A percentile compares a stretch with the other conserved stretches of the same genome.
Evolutionary conservation across 106 monocot genomes (phyloP).

Genomic region (Dioscorea zingiberensis): DNA sequence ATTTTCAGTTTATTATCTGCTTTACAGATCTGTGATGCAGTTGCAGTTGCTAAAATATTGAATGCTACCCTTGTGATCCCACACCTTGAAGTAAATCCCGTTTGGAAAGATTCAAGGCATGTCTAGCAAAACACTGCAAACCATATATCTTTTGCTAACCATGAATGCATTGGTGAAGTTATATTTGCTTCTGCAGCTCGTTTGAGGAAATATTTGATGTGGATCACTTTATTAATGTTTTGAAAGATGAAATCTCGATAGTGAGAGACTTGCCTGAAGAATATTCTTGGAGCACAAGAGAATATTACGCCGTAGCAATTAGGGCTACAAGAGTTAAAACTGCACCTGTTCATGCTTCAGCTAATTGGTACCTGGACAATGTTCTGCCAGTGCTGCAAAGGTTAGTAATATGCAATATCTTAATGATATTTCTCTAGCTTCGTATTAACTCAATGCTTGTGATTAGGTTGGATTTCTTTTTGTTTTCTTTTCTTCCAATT

Average conservation of each 20-base stretch:
- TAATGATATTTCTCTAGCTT: neutral
- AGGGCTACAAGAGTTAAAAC: conserved; percentile 88
- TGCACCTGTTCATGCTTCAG: conserved; percentile 84
- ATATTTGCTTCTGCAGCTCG: conserved; percentile 43
- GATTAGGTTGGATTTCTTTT: neutral
- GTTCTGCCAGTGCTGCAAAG: conserved; percentile 76
- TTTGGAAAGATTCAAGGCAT: conserved; percentile 97
- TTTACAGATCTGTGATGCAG: conserved; percentile 89
- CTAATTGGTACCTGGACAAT: conserved; percentile 85
- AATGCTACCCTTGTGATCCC: conserved; percentile 94
- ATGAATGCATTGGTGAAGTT: neutral
- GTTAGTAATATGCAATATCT: conserved; percentile 24
- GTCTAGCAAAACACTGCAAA: neutral
- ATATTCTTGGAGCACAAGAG: conserved; percentile 93
- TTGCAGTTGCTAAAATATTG: conserved; percentile 90
- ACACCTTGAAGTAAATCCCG: conserved; percentile 85
- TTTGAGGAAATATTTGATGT: conserved; percentile 89
- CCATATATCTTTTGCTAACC: neutral
- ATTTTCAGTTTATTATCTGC: neutral
- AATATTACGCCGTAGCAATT: conserved; percentile 80
- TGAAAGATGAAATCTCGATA: conserved; percentile 73
- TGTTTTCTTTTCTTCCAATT: neutral
- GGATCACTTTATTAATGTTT: conserved; percentile 65
- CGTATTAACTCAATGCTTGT: neutral
- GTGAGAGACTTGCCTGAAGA: conserved; percentile 63